A percentile compares a stretch with the other conserved stretches of the same genome.
Conservation (phyloP, 441 rosid genomes). For the Populus tomentosa region DNA sequence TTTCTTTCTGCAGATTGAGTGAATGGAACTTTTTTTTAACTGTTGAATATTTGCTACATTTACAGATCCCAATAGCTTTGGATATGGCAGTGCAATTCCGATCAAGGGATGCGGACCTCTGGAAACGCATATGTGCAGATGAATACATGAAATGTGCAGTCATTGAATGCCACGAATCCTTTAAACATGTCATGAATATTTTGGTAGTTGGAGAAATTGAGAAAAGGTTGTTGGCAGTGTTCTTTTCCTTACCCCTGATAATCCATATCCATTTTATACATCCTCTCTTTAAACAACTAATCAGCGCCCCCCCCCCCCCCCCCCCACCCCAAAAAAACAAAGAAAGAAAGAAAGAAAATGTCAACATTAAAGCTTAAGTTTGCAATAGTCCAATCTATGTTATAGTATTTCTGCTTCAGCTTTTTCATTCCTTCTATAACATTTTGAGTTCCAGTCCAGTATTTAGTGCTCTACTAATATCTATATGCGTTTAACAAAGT, state of each 20-base stretch:
- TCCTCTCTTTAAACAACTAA: neutral
- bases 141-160: slow-evolving; percentile 99
- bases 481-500: too few species aligned
- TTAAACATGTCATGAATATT: slow-evolving; percentile 73
- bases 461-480: too few species aligned
- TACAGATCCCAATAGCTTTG: slow-evolving; percentile 91
- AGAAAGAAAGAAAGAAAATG: too few species aligned
- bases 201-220: slow-evolving; percentile 93
- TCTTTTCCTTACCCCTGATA: neutral
- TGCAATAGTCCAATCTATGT: neutral
- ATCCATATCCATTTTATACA: neutral
- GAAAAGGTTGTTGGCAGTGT: slow-evolving; percentile 59
- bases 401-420: neutral
- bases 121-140: slow-evolving; percentile 96
- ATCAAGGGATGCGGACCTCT: slow-evolving; percentile 83
- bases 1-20: slow-evolving; percentile 5
- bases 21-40: slow-evolving; percentile 2
- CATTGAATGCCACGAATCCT: slow-evolving; percentile 94
- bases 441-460: too few species aligned
- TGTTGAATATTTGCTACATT: slow-evolving; percentile 21
- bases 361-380: slow-evolving; percentile 1
- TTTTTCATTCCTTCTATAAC: neutral
- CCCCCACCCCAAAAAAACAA: neutral
- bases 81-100: slow-evolving; percentile 96
- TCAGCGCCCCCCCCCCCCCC: neutral